Evolutionary conservation across 176 grass and related monocot genomes (phyloP), one percentile per base, ranked within the genome.

Genomic region (Bothriochloa decipiens): DNA sequence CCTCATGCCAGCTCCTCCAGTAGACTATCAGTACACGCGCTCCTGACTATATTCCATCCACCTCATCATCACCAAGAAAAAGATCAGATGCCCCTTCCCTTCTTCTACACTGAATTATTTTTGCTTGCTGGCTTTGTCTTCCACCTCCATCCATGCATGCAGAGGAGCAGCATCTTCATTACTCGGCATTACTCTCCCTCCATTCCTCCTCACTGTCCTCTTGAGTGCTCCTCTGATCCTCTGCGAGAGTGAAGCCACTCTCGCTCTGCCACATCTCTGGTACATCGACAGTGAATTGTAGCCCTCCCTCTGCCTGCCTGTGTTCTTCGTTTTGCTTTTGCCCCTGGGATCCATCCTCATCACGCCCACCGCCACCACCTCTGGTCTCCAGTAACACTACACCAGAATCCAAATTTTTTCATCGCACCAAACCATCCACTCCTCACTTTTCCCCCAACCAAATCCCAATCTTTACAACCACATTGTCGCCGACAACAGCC

Each of bases 101-200:
- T 9, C 22, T n/a, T 10, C 83, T 20, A 32, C 29, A 32, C 87
- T 50, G 69, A 79, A 79, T 82, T 57, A 58, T 58, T 40, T 45
- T 26, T 45, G 42, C 57, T 25, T 36, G 52, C 52, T 15, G 60
- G 43, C 27, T 14, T 47, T 46, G 14, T 58, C 18, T 29, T 78
- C 84, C 88, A 79, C 74, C 88, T 86, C 40, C 40, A 42, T 86
- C 69, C 84, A 75, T 83, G 75, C 84, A 90, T 90, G 84, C 81
- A 52, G 49, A 90, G 75, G 74, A 87, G 89, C 84, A 80, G 37
- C 42, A 49, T 8, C 49, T 33, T 80, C 84, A 84, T 89, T 87
- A 84, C 81, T 93, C 10, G 74, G 10, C 81, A 78, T 86, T 86
- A 74, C 79, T 46, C 82, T 40, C n/a, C 74, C 68, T 78, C 78